Evolutionary conservation across 371 early-diverging fungal species (phyloP).

Genomic region (Mucor indicus): DNA sequence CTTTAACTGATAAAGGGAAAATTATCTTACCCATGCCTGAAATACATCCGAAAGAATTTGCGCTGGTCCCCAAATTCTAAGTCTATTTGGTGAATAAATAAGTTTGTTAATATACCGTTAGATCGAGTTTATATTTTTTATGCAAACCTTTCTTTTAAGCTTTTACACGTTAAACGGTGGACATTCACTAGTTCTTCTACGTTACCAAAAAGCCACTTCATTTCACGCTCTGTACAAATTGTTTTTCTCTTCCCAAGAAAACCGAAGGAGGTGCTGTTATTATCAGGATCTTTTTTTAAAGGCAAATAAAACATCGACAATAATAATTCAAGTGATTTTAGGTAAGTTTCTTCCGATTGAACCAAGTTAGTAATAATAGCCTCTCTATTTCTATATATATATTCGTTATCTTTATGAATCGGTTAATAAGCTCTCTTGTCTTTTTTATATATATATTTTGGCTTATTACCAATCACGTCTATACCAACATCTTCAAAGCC

Average conservation of each 20-base stretch:
- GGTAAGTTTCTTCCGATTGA: conserved; percentile 32
- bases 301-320: conserved; percentile 26
- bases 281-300: conserved; percentile 26
- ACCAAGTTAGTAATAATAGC: conserved; percentile 26
- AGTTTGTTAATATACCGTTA: neutral
- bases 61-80: conserved; percentile 31
- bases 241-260: conserved; percentile 38
- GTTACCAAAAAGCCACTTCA: conserved; percentile 42
- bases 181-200: conserved; percentile 31
- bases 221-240: conserved; percentile 39
- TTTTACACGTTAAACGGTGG: conserved; percentile 25
- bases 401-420: too few species aligned
- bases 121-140: too few species aligned
- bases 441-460: too few species aligned
- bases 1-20: too few species aligned
- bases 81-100: conserved; percentile 17
- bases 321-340: conserved; percentile 31
- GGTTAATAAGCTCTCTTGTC: too few species aligned
- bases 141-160: conserved; percentile 35
- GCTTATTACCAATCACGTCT: too few species aligned
- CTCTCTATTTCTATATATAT: conserved; percentile 34
- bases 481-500: too few species aligned
- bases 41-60: conserved; percentile 31
- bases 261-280: conserved; percentile 25
- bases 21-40: conserved; percentile 28